Evolutionary conservation across 1,139 yeast genomes (phyloP).

Genomic region (Wickerhamiella infanticola): DNA sequence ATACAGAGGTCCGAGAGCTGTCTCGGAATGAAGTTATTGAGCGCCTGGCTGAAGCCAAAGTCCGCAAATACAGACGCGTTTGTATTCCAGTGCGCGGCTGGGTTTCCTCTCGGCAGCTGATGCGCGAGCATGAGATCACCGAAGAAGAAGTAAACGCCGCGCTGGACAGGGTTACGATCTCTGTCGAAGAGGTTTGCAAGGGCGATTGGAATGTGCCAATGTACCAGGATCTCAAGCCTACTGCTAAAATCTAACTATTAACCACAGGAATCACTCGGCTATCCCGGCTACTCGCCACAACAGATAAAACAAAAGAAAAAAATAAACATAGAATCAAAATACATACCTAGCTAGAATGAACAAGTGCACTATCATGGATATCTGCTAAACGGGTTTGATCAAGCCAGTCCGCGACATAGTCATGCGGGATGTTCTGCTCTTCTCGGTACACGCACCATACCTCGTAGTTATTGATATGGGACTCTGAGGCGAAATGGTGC

Average conservation of each 20-base stretch:
- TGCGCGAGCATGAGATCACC: neutral
- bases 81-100: constrained; percentile 42
- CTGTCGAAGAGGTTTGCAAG: neutral
- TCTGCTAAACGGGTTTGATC: constrained; percentile 16
- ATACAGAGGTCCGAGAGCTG: neutral
- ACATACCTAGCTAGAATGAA: neutral
- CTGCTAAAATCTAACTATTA: no score
- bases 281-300: no score
- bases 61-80: constrained; percentile 29
- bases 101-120: constrained; percentile 28
- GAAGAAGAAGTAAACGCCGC: neutral
- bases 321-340: no score
- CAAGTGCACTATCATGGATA: constrained; percentile 4
- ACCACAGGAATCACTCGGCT: no score
- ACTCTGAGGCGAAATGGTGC: constrained; percentile 17
- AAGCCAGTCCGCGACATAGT: constrained; percentile 21
- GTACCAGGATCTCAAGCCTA: no score
- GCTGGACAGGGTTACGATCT: neutral
- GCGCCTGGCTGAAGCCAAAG: constrained; percentile 19
- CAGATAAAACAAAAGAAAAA: no score
- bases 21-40: constrained; percentile 10
- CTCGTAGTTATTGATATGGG: constrained; percentile 17
- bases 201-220: neutral
- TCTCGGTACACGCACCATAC: constrained; percentile 18
- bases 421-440: constrained; percentile 18